Conservation (phyloP, 495 filamentous ascomycete species). For the Astrocystis sublimbata region DNA sequence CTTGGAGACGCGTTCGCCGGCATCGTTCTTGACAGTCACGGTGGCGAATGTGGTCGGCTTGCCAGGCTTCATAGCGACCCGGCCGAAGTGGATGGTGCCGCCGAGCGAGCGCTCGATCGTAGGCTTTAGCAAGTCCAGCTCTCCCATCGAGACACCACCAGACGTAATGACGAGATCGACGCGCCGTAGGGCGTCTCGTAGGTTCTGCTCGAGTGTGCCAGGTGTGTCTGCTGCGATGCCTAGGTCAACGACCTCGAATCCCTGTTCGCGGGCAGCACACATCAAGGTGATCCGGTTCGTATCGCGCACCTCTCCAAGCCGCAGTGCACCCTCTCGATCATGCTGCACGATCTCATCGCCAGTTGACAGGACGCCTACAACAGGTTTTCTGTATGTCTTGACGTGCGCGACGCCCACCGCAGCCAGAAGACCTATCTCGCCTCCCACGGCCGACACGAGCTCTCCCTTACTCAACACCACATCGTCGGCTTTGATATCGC, state of each 20-base stretch:
- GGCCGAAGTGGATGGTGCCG: constrained; percentile 94
- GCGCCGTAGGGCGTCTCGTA: constrained; percentile 69
- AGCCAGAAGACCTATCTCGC: constrained; percentile 86
- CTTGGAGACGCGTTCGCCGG: constrained; percentile 59
- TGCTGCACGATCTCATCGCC: constrained; percentile 91
- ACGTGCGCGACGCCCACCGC: constrained; percentile 77
- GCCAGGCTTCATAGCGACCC: constrained; percentile 96
- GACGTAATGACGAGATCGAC: constrained; percentile 89
- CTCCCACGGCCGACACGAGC: constrained; percentile 77
- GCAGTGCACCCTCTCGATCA: constrained; percentile 60
- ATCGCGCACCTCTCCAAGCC: constrained; percentile 84
- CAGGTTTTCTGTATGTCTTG: constrained; percentile 71
- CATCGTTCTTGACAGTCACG: constrained; percentile 64
- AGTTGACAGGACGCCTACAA: constrained; percentile 87
- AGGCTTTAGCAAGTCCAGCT: constrained; percentile 95
- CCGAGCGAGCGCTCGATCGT: constrained; percentile 89
- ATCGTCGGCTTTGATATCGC: constrained; percentile 71
- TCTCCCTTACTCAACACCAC: constrained; percentile 74
- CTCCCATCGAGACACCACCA: constrained; percentile 97
- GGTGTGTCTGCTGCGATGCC: constrained; percentile 83
- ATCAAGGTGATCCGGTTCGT: constrained; percentile 87
- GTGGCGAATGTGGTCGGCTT: constrained; percentile 98
- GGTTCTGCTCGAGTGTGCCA: constrained; percentile 71
- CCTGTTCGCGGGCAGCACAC: constrained; percentile 71
- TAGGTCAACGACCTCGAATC: constrained; percentile 78